phyloP scores from a whole-genome alignment of 768 basidiomycete genomes.

The Chiua virens region DNA sequence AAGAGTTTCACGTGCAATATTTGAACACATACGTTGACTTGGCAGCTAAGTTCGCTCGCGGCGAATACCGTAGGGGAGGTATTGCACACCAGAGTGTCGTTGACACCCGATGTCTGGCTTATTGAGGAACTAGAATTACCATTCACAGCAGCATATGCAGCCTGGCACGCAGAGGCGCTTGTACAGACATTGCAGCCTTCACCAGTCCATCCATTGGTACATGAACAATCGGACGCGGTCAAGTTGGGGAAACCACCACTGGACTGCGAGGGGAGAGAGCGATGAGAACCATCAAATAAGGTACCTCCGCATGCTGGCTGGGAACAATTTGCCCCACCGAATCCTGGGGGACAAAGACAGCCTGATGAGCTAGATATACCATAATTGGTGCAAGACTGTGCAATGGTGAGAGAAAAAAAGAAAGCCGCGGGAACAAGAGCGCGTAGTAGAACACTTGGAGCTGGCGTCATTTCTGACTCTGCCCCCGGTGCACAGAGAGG shows the following conservation, averaged over 20 bases:
- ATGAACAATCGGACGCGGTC: conserved; percentile 65
- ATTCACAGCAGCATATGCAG: conserved; percentile 49
- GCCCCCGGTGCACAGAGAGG: not conserved
- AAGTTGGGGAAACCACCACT: conserved; percentile 59
- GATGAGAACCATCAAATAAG: conserved; percentile 68
- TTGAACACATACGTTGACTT: conserved; percentile 63
- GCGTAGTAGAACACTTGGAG: conserved; percentile 2
- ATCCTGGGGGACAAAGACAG: conserved; percentile 82
- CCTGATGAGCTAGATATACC: conserved; percentile 21
- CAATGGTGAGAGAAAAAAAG: conserved; percentile 8
- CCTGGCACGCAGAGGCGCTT: conserved; percentile 64
- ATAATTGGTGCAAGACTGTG: conserved; percentile 30
- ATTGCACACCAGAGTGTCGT: conserved; percentile 75
- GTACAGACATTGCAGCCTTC: conserved; percentile 80
- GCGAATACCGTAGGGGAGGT: conserved; percentile 69
- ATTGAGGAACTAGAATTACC: conserved; percentile 34
- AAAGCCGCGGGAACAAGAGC: conserved; percentile 12
- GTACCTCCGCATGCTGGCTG: conserved; percentile 77
- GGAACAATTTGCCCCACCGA: conserved; percentile 70
- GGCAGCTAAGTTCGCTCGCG: conserved; percentile 81
- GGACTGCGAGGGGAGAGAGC: conserved; percentile 47
- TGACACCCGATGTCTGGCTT: conserved; percentile 37
- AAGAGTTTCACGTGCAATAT: not conserved
- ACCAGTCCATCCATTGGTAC: conserved; percentile 75
- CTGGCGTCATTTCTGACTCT: conserved; percentile 9